These are phyloP conservation scores for Talaromyces proteolyticus DNA, from an alignment of 495 filamentous ascomycete genomes.

Conservation along the genomic window DNA sequence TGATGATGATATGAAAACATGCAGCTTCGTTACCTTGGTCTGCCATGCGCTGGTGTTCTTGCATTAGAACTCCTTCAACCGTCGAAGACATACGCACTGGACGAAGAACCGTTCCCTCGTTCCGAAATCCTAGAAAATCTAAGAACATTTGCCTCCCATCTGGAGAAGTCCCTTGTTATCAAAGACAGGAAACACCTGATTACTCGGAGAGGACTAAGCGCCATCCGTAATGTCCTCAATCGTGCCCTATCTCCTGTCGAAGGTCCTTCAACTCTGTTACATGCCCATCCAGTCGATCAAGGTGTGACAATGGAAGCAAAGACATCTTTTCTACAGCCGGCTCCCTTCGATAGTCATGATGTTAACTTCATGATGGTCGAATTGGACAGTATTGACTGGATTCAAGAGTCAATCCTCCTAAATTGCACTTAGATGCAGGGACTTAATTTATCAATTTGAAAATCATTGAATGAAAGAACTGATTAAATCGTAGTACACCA, in stretches of 20 bases:
- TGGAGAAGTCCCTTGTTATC: conserved; percentile 14
- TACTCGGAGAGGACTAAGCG: conserved; percentile 12
- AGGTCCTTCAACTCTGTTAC: neutral
- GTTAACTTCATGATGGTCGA: conserved; percentile 6
- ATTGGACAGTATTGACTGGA: conserved; percentile 12
- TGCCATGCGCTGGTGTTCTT: conserved; percentile 50
- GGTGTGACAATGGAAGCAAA: neutral
- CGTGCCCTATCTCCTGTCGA: conserved; percentile 15
- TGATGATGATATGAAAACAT: too few species aligned
- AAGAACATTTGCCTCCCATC: conserved; percentile 38
- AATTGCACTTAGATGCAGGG: too few species aligned
- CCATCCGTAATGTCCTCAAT: conserved; percentile 21
- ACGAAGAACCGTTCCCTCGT: conserved; percentile 13
- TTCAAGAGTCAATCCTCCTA: conserved; percentile 7
- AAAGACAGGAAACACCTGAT: conserved; percentile 18
- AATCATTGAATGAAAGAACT: too few species aligned
- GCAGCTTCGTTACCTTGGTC: conserved; percentile 37
- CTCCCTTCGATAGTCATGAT: neutral
- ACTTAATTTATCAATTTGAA: neutral
- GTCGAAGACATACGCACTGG: neutral
- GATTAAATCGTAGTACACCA: too few species aligned
- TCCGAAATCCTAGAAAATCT: conserved; percentile 57
- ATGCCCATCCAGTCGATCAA: neutral
- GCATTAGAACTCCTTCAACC: conserved; percentile 45
- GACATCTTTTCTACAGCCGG: neutral